phyloP scores from a whole-genome alignment of 768 basidiomycete genomes.

The Kondoa malvinella region DNA sequence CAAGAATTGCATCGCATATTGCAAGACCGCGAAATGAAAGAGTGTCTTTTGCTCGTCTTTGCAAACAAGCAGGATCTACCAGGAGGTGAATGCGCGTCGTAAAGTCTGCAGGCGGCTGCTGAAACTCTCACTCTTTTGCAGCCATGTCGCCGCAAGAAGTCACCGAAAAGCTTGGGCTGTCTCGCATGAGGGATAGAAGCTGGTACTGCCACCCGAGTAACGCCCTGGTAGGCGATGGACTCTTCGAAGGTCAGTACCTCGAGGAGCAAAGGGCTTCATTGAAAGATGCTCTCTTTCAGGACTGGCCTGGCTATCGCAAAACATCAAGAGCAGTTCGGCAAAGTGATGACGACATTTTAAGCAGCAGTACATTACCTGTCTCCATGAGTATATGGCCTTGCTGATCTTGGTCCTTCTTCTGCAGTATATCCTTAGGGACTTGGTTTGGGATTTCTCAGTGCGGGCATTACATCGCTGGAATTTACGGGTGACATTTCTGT shows the following conservation, averaged over 20 bases:
- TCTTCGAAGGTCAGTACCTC: constrained; percentile 57
- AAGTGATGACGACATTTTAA: neutral
- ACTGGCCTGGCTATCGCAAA: constrained; percentile 90
- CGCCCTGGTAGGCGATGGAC: constrained; percentile 55
- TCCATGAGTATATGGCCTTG: too few relatives aligned
- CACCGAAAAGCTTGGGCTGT: constrained; percentile 86
- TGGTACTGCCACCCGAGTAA: constrained; percentile 99
- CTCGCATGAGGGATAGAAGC: constrained; percentile 87
- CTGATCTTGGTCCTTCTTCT: too few relatives aligned
- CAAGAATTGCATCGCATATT: constrained; percentile 89
- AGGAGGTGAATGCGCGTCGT: constrained; percentile 57
- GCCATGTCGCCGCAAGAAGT: constrained; percentile 99
- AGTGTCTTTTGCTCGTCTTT: constrained; percentile 90
- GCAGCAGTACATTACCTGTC: too few relatives aligned
- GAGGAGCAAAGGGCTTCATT: neutral
- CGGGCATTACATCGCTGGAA: too few relatives aligned
- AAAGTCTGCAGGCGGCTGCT: neutral
- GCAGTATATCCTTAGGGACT: too few relatives aligned
- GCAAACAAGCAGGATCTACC: constrained; percentile 98
- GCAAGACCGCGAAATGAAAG: constrained; percentile 94
- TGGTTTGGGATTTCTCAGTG: too few relatives aligned
- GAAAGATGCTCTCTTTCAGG: constrained; percentile 9
- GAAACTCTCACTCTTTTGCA: neutral
- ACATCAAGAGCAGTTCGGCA: constrained; percentile 50
- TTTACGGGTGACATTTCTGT: too few relatives aligned